Conservation (phyloP, 176 grass and related monocot species). For the sorghum (Sorghum bicolor) region DNA sequence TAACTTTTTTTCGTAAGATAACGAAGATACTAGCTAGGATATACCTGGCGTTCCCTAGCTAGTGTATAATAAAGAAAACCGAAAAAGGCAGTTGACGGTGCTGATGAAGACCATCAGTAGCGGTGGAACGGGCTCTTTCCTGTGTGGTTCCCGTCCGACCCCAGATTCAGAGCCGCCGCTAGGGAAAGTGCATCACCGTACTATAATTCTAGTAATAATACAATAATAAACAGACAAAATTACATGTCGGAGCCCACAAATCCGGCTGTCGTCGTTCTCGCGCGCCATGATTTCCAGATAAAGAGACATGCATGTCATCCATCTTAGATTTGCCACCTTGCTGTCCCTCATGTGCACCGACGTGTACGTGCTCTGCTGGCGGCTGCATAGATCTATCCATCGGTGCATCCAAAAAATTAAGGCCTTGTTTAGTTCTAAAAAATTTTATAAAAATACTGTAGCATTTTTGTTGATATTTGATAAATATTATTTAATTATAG, state of each 20-base stretch:
- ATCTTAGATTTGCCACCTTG: conserved; percentile 27
- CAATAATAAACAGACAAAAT: neutral
- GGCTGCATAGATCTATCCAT: neutral
- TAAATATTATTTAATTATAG: no score
- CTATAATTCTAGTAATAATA: no score
- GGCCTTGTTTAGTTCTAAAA: no score
- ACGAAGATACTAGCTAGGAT: no score
- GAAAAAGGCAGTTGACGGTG: neutral
- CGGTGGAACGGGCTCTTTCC: neutral
- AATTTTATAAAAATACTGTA: no score
- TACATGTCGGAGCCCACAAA: conserved; percentile 13
- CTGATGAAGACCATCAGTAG: neutral
- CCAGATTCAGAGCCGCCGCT: neutral
- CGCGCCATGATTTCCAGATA: neutral
- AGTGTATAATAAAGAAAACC: no score
- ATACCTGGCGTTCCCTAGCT: no score
- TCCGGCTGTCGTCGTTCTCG: neutral
- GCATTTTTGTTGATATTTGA: no score
- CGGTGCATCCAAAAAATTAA: neutral
- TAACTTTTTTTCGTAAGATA: no score
- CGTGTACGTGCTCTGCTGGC: neutral
- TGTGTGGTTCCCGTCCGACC: neutral
- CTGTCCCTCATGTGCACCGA: conserved; percentile 37
- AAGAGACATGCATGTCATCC: neutral
- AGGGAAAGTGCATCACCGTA: no score